These are phyloP conservation scores for Aspergillus glaucus DNA, from an alignment of 2,329 filamentous ascomycete genomes.

Conservation along the genomic window DNA sequence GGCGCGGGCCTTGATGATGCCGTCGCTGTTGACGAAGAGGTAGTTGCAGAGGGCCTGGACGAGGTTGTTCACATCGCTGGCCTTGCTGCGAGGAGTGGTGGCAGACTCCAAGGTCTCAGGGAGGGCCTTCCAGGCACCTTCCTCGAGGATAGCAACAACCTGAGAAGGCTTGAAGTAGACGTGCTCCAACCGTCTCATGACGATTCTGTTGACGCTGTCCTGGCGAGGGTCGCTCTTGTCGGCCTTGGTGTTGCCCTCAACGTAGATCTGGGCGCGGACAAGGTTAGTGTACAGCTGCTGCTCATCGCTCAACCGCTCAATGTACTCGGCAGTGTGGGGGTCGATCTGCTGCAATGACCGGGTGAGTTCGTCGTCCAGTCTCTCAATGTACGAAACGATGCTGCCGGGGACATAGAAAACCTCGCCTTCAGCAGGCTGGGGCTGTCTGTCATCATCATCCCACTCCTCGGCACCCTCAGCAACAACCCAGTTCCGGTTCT, in stretches of 20 bases:
- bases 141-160: constrained; percentile 88
- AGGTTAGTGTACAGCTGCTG: constrained; percentile 85
- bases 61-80: constrained; percentile 62
- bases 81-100: constrained; percentile 68
- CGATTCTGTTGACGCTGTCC: constrained; percentile 82
- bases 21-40: constrained; percentile 88
- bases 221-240: constrained; percentile 66
- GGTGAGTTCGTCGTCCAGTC: constrained; percentile 93
- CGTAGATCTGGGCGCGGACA: constrained; percentile 80
- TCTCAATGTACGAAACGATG: constrained; percentile 88
- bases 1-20: constrained; percentile 89
- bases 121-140: constrained; percentile 83
- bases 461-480: constrained; percentile 92
- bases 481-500: constrained; percentile 74
- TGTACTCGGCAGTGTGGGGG: constrained; percentile 97
- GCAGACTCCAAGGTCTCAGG: constrained; percentile 64
- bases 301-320: constrained; percentile 89
- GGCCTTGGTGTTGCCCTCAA: constrained; percentile 70
- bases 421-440: constrained; percentile 64
- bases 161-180: constrained; percentile 98
- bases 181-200: constrained; percentile 92
- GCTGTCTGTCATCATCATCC: constrained; percentile 97
- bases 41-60: constrained; percentile 89
- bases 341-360: constrained; percentile 97
- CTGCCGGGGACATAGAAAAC: constrained; percentile 89